A percentile compares a stretch with the other conserved stretches of the same genome.
These are phyloP conservation scores for Acrasis kona DNA, from an alignment of 78 protist genomes.

Conservation along the genomic window DNA sequence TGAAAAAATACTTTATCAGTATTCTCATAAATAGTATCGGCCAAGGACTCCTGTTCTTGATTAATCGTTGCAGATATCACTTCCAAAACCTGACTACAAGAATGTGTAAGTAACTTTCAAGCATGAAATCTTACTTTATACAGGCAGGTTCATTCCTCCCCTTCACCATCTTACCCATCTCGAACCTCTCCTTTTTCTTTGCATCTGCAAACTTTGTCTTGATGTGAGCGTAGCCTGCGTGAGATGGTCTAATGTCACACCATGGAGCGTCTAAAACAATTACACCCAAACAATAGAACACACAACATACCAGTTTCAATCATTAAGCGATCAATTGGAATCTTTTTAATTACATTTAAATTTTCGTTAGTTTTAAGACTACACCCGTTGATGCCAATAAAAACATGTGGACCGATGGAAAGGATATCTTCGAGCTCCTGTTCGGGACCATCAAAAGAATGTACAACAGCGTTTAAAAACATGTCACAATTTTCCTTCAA, in stretches of 20 bases:
- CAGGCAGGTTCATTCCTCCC: conserved; percentile 31
- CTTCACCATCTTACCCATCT: neutral
- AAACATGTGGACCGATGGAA: conserved; percentile 2
- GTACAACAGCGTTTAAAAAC: conserved; percentile 28
- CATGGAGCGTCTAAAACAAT: no score
- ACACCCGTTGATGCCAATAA: conserved; percentile 58
- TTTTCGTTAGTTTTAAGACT: conserved; percentile 7
- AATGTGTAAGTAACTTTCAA: no score
- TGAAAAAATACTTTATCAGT: no score
- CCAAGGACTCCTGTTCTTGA: no score
- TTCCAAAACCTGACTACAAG: no score
- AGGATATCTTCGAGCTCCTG: conserved; percentile 14
- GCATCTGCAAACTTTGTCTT: neutral
- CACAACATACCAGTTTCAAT: conserved; percentile 27
- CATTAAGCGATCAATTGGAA: conserved; percentile 25
- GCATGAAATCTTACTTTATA: no score
- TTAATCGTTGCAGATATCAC: no score
- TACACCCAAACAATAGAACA: no score
- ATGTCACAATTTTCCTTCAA: conserved; percentile 7
- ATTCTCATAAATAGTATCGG: no score
- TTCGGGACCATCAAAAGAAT: conserved; percentile 41
- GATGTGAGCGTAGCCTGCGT: neutral
- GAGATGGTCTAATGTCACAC: conserved; percentile 34
- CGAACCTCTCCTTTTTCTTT: conserved; percentile 19
- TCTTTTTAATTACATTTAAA: neutral